These are phyloP conservation scores for Alternaria longipes DNA, from an alignment of 2,329 filamentous ascomycete genomes.

Conservation along the genomic window DNA sequence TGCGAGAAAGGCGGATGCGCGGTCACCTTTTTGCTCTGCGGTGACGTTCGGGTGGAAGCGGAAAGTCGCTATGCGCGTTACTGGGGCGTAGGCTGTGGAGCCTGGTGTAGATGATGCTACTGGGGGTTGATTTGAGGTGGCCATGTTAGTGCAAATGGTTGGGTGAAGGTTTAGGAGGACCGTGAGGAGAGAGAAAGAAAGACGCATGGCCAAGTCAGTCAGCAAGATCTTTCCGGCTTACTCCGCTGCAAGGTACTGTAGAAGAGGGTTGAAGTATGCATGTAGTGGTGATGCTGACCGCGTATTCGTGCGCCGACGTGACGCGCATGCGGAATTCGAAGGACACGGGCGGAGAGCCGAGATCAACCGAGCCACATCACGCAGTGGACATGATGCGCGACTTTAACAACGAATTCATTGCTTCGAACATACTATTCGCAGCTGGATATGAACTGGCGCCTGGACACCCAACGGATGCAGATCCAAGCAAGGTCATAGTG, in stretches of 20 bases:
- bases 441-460: not conserved
- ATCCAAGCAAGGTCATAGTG: not conserved
- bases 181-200: not conserved
- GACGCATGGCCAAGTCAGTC: not conserved
- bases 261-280: not conserved
- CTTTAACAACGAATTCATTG: not conserved
- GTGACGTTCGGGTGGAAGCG: slow-evolving; percentile 29
- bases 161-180: not conserved
- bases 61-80: slow-evolving; percentile 39
- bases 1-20: slow-evolving; percentile 33
- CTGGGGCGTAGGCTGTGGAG: slow-evolving; percentile 2
- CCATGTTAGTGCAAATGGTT: not conserved
- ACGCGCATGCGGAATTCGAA: not conserved
- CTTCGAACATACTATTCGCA: not conserved
- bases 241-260: not conserved
- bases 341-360: slow-evolving; percentile 23
- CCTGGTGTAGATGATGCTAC: not conserved
- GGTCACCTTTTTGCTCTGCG: slow-evolving; percentile 29
- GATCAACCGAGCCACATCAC: not conserved
- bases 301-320: slow-evolving; percentile 1
- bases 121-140: not conserved
- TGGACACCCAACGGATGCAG: not conserved
- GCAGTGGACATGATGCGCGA: not conserved
- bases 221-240: not conserved
- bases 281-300: not conserved